Percentiles rank a stretch among this genome's conserved stretches.
These are phyloP conservation scores for Wickerhamiella hasegawae DNA, from an alignment of 805 yeast genomes.

Conservation along the genomic window DNA sequence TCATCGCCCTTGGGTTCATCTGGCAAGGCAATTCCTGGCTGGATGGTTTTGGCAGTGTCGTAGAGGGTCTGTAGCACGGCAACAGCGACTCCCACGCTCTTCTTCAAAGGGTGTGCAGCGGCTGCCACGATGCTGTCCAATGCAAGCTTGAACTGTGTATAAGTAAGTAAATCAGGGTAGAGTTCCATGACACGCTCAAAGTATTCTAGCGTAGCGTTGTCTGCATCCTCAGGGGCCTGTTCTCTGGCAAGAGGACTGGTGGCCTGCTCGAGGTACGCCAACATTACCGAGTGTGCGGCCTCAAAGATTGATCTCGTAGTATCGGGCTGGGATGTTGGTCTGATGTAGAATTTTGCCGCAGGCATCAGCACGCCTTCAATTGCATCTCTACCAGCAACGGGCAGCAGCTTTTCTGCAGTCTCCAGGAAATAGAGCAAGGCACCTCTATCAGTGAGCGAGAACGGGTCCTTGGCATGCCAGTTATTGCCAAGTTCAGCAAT, in stretches of 20 bases:
- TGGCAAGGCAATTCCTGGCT: constrained; percentile 25
- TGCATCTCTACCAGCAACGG: constrained; percentile 2
- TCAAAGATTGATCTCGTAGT: constrained; percentile 29
- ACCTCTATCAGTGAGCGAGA: constrained; percentile 4
- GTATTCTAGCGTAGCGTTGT: constrained; percentile 24
- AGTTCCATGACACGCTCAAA: constrained; percentile 33
- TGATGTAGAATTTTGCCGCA: constrained; percentile 7
- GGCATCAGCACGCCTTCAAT: constrained; percentile 8
- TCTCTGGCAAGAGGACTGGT: constrained; percentile 11
- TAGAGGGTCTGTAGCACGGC: constrained; percentile 28
- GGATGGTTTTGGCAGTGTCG: constrained; percentile 17
- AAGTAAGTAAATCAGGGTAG: constrained; percentile 39
- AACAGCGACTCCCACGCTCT: constrained; percentile 16
- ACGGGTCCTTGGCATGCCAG: neutral
- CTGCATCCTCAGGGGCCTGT: constrained; percentile 13
- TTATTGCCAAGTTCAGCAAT: constrained; percentile 1
- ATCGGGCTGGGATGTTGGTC: constrained; percentile 4
- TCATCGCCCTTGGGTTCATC: constrained; percentile 14
- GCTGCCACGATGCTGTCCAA: constrained; percentile 37
- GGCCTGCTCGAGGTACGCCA: constrained; percentile 21
- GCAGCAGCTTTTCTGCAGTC: constrained; percentile 10
- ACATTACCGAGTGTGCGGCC: constrained; percentile 46
- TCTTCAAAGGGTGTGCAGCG: constrained; percentile 23
- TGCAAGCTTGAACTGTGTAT: constrained; percentile 41
- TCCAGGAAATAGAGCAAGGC: constrained; percentile 11